Evolutionary conservation across 225 moss, liverwort and hornwort genomes (phyloP), one percentile per base, ranked within the genome.

Genomic region (Sphagnum contortum): DNA sequence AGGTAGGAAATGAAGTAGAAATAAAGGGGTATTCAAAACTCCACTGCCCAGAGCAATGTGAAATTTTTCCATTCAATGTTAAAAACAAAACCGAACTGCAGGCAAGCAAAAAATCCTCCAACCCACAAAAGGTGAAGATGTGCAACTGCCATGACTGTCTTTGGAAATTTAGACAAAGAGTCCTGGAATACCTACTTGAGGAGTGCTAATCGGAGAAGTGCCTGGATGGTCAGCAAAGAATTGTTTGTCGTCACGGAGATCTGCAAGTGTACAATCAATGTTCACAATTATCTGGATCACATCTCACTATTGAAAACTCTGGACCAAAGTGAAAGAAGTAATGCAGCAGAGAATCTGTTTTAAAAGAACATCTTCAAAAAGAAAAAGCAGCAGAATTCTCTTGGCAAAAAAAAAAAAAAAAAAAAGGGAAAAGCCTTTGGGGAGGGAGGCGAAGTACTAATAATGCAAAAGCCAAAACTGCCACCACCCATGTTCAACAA

Each of bases 161-260:
- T 48, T 46, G 58, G 46, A 8, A 65, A 8, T 49, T 71, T 68
- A 65, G 5, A 50, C 1, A 8, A 65, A 29, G 29, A 29, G 29
- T 29, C 29, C 29, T 29, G 29, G 29, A 1, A 29, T 29, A 66
- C 76, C 5, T 86, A 98, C 98, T 81, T 98, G 98, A 4, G 87
- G 80, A 51, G 91, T 83, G 3, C 90, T 87, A 50, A 93, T 98
- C 53, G 98, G 93, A 70, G 98, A 91, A 51, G 98, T 91, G 68
- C 93, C 98, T 62, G 93, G 98, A 77, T 98, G 98, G 60, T 98
- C 98, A 61, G 82, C 75, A 57, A 98, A 91, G 67, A 93, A 98
- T 74, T 93, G 98, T 71, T 98, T 98, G 71, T 98, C 98, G 74
- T 98, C 98, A 79, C 98, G 98, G 62, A 98, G 89, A 93, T 98